Evolutionary conservation across 306 rosid species (phyloP).

Genomic region (Quercus parvula): DNA sequence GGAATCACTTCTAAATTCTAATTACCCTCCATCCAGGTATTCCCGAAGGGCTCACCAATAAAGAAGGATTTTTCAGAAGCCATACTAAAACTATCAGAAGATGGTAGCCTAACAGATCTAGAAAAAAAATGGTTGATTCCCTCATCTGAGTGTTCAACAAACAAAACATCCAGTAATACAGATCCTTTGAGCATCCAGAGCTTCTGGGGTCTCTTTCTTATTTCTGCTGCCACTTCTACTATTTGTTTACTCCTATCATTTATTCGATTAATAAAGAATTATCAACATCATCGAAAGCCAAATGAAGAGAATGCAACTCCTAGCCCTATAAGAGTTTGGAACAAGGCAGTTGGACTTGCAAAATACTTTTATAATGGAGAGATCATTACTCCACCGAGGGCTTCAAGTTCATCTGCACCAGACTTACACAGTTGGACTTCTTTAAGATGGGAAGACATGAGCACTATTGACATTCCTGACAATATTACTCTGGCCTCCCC

Average conservation of each 20-base stretch:
- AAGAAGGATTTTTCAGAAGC: slow-evolving; percentile 53
- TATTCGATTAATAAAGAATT: slow-evolving; percentile 9
- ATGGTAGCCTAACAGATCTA: slow-evolving; percentile 33
- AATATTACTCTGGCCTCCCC: slow-evolving; percentile 7
- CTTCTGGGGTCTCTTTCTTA: slow-evolving; percentile 52
- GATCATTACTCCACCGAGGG: neutral
- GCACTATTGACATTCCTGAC: neutral
- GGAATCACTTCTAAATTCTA: neutral
- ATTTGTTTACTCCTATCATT: slow-evolving; percentile 37
- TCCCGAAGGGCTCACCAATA: slow-evolving; percentile 71
- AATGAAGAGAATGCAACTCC: slow-evolving; percentile 4
- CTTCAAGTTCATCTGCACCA: neutral
- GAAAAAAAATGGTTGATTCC: slow-evolving; percentile 40
- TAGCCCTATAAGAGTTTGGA: neutral
- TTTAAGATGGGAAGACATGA: neutral
- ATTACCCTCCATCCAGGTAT: slow-evolving; percentile 36
- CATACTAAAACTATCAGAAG: slow-evolving; percentile 41
- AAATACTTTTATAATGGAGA: neutral
- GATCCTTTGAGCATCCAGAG: slow-evolving; percentile 41
- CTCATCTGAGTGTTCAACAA: slow-evolving; percentile 15
- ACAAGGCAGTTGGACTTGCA: neutral
- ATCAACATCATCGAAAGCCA: slow-evolving; percentile 7
- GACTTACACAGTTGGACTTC: neutral
- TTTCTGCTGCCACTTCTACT: slow-evolving; percentile 51
- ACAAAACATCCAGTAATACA: neutral